Evolutionary conservation across 352 stramenopile genomes (phyloP).

Genomic region (Phytophthora fragariaefolia): DNA sequence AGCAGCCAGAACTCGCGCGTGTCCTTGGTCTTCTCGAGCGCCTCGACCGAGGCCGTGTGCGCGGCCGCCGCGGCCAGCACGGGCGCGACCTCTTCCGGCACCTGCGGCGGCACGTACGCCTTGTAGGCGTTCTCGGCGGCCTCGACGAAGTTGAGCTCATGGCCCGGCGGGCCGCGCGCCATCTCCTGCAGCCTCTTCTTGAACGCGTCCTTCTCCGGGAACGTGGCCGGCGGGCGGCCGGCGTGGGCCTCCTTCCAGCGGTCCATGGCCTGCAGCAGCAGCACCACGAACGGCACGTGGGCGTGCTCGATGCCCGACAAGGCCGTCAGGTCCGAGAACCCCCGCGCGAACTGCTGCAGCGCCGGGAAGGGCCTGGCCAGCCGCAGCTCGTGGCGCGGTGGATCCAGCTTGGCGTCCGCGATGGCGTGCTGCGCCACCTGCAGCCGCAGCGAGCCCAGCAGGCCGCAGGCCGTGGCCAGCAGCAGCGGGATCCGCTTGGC

Average conservation of each 20-base stretch:
- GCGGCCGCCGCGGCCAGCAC: constrained; percentile 56
- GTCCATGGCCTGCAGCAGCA: constrained; percentile 83
- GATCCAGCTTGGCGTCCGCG: constrained; percentile 91
- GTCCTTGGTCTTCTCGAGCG: constrained; percentile 44
- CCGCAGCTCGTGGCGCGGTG: constrained; percentile 90
- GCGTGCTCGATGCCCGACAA: constrained; percentile 88
- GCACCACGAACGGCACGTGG: constrained; percentile 95
- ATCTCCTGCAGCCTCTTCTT: constrained; percentile 73
- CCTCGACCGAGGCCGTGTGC: constrained; percentile 28
- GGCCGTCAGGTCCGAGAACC: constrained; percentile 68
- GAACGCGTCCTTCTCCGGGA: constrained; percentile 93
- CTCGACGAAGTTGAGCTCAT: constrained; percentile 97
- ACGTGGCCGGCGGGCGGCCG: constrained; percentile 66
- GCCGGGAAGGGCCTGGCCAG: constrained; percentile 79
- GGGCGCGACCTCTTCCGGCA: constrained; percentile 82
- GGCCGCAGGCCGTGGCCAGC: constrained; percentile 87
- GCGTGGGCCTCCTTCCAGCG: constrained; percentile 61
- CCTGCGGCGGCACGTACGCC: constrained; percentile 84
- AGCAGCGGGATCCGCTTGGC: constrained; percentile 83
- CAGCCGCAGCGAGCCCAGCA: constrained; percentile 93
- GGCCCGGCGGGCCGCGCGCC: constrained; percentile 53
- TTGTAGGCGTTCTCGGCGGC: constrained; percentile 93
- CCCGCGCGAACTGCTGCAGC: constrained; percentile 59
- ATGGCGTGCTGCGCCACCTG: constrained; percentile 88
- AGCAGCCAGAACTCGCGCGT: constrained; percentile 86